phyloP scores from a whole-genome alignment of 257 asterid species.

The Sherardia arvensis region DNA sequence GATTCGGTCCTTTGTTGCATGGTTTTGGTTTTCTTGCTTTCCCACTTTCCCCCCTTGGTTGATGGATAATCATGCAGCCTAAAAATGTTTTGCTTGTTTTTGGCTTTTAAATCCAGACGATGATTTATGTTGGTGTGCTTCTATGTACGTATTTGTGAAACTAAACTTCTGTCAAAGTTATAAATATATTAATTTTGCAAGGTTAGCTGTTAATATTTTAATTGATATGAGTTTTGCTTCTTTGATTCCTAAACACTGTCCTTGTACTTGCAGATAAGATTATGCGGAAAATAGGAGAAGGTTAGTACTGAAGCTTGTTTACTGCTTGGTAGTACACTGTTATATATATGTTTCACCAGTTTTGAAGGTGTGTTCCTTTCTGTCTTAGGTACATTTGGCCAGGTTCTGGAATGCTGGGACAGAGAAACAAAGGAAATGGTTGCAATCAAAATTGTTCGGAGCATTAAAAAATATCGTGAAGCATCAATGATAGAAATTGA shows the following conservation, averaged over 20 bases:
- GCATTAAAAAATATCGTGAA: slow-evolving; percentile 49
- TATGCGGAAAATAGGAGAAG: slow-evolving; percentile 45
- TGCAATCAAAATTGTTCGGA: slow-evolving; percentile 41
- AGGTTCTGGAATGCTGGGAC: slow-evolving; percentile 52
- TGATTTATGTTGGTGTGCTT: not conserved
- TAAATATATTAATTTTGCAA: not conserved
- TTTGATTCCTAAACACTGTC: slow-evolving; percentile 15
- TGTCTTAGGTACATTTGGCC: slow-evolving; percentile 43
- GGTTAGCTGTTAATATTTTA: not conserved
- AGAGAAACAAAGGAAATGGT: slow-evolving; percentile 35
- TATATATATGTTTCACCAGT: not conserved
- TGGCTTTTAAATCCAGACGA: not conserved
- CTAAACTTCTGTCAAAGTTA: not conserved
- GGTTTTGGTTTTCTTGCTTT: not conserved
- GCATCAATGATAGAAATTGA: slow-evolving; percentile 47
- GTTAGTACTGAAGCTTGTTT: slow-evolving; percentile 17
- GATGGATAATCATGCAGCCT: not conserved
- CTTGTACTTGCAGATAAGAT: slow-evolving; percentile 40
- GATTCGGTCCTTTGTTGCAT: too few species aligned
- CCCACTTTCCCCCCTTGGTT: not conserved
- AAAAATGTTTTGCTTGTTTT: too few species aligned
- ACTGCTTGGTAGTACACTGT: not conserved
- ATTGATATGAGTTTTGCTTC: not conserved
- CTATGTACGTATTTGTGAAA: not conserved
- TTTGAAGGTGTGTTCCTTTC: slow-evolving; percentile 2